These are phyloP conservation scores for Leptographium wingfieldii DNA, from an alignment of 2,329 filamentous ascomycete species.

Conservation along the genomic window DNA sequence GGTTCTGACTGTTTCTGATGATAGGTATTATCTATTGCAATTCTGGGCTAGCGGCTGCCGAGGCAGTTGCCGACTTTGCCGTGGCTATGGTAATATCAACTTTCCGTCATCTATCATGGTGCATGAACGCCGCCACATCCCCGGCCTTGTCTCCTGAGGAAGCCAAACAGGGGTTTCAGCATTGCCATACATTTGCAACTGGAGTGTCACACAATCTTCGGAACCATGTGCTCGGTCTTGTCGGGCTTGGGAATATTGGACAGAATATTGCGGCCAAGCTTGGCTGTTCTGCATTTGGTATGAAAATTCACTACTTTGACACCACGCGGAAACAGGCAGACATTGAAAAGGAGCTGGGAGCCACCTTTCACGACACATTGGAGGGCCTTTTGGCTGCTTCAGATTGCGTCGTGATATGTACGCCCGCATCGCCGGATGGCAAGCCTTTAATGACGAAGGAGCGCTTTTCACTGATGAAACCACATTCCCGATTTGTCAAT, in stretches of 20 bases:
- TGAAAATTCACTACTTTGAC: conserved; percentile 54
- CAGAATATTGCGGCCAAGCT: conserved; percentile 47
- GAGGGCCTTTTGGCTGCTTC: conserved; percentile 35
- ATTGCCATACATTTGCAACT: conserved; percentile 48
- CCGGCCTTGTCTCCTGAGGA: conserved; percentile 28
- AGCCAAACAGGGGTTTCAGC: conserved; percentile 27
- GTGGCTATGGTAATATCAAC: conserved; percentile 56
- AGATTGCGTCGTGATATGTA: conserved; percentile 52
- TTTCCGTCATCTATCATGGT: conserved; percentile 55
- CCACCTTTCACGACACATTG: conserved; percentile 37
- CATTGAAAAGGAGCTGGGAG: conserved; percentile 29
- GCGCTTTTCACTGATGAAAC: conserved; percentile 37
- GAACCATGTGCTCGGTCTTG: conserved; percentile 47
- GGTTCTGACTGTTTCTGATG: not conserved
- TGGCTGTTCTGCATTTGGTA: conserved; percentile 35
- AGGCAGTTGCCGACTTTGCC: conserved; percentile 61
- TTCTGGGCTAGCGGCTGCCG: conserved; percentile 54
- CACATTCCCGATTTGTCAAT: conserved; percentile 49
- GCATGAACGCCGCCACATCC: conserved; percentile 33
- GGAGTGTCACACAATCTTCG: conserved; percentile 51
- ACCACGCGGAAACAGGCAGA: conserved; percentile 32
- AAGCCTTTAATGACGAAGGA: conserved; percentile 34
- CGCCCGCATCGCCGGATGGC: conserved; percentile 36
- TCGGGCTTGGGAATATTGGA: conserved; percentile 58
- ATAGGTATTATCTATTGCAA: conserved; percentile 60